Percentiles rank a stretch among this genome's conserved stretches.
Conservation (phyloP, 116 monocot species). For the Dioscorea cayenensis region DNA sequence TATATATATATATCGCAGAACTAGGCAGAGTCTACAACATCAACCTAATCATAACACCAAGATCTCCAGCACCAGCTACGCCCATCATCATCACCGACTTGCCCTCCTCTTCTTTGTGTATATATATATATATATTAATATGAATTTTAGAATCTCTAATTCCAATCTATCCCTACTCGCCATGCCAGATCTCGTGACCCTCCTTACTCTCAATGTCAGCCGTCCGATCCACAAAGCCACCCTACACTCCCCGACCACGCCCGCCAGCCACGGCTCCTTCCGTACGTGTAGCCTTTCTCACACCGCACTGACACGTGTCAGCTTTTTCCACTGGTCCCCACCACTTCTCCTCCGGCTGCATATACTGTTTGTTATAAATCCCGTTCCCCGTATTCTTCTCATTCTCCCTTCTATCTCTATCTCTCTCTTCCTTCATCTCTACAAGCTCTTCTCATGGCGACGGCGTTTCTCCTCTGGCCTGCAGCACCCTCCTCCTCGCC, state of each 20-base stretch:
- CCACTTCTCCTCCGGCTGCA: not conserved
- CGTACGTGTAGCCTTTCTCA: not conserved
- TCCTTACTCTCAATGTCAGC: not conserved
- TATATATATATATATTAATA: too few relatives aligned
- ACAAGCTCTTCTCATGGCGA: constrained; percentile 5
- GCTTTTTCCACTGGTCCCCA: not conserved
- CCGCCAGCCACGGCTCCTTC: not conserved
- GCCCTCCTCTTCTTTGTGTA: too few relatives aligned
- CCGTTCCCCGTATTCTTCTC: not conserved
- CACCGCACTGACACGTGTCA: not conserved
- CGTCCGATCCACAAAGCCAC: not conserved
- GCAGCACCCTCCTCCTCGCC: not conserved
- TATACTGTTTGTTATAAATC: not conserved
- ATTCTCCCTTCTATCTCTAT: not conserved
- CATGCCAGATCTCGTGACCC: not conserved
- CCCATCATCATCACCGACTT: too few relatives aligned
- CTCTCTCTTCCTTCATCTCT: not conserved
- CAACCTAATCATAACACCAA: too few relatives aligned
- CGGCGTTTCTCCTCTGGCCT: constrained; percentile 23
- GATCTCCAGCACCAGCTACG: too few relatives aligned
- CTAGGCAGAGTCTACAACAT: too few relatives aligned
- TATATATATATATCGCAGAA: too few relatives aligned
- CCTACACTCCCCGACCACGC: not conserved
- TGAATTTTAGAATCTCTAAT: not conserved
- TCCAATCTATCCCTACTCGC: not conserved